Evolutionary conservation across 192 early-diverging fungal genomes (phyloP).

Genomic region (Ramicandelaber brevisporus): DNA sequence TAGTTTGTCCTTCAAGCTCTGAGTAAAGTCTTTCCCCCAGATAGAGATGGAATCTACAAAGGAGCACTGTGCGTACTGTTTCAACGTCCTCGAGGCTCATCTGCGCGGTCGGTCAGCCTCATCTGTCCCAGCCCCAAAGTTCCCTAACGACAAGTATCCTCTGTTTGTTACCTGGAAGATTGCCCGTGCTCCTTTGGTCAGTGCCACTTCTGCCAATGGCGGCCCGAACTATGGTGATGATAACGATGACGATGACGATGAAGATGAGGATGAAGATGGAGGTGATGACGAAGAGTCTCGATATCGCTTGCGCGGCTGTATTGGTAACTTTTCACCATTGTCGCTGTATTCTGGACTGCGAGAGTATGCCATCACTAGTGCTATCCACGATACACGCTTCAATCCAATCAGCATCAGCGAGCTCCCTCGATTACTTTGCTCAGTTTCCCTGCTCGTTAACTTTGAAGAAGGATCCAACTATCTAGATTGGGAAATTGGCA

Average conservation of each 20-base stretch:
- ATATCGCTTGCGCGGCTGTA: conserved; percentile 72
- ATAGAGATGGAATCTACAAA: conserved; percentile 11
- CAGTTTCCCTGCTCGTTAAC: conserved; percentile 62
- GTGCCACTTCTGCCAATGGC: too few species aligned
- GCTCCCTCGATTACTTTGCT: conserved; percentile 34
- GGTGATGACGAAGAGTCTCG: conserved; percentile 10
- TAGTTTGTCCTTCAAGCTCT: background rate
- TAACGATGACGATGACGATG: too few species aligned
- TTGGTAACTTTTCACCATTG: conserved; percentile 66
- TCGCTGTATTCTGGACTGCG: conserved; percentile 38
- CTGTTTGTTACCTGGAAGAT: conserved; percentile 68
- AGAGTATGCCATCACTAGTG: conserved; percentile 62
- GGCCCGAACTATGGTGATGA: too few species aligned
- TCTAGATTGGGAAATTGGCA: conserved; percentile 76
- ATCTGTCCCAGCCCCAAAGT: background rate
- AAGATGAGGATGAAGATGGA: conserved; percentile 4
- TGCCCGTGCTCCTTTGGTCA: too few species aligned
- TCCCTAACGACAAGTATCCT: conserved; percentile 35
- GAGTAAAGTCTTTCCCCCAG: background rate
- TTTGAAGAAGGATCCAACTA: conserved; percentile 56
- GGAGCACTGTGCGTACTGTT: conserved; percentile 59
- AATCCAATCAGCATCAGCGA: conserved; percentile 41
- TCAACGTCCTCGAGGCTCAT: conserved; percentile 40
- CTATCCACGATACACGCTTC: conserved; percentile 66
- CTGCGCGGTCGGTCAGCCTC: conserved; percentile 16